Base-by-base conservation (phyloP, 768 basidiomycete genomes). In the Lanmaoa pseudosensibilis region DNA sequence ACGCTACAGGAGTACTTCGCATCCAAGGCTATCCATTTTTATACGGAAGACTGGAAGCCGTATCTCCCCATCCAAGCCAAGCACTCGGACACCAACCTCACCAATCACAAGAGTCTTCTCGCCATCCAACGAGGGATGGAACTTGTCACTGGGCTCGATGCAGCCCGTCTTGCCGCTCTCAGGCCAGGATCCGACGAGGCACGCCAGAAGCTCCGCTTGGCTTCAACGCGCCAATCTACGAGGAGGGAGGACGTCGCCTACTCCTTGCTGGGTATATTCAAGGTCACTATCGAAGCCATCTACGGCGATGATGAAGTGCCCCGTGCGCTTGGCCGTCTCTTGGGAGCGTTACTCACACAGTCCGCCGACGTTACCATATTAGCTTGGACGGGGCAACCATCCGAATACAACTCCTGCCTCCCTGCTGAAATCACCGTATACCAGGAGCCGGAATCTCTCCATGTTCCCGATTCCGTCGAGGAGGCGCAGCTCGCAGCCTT, bases 221-320 rank as follows among this genome's bases (percentile, higher is more conserved):
- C 68, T 27, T 65, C 69, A 6, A 43, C 1, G 2, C 57, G 69
- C 5, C 30, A n/a, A 3, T 62, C 70, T 12, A 63, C 59, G 4
- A 45, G 25, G 46, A 50, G 21, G 19, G 70, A 71, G 33, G 69
- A 71, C 25, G 32, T 49, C 1, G 65, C 67, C 13, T 70, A 71
- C 34, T 69, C 61, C 0, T 44, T 70, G 43, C 46, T 71, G 3
- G 68, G 66, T 25, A 57, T 69, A 7, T 60, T 70, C 39, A 46
- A 57, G 41, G 40, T 59, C 25, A 55, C 41, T 8, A 48, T 69
- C 6, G 52, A 55, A 19, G 32, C 65, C 10, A 46, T 52, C 32
- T 70, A 70, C 33, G 69, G 69, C 3, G 66, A 60, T 16, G 68
- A 65, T 12, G 55, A 60, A 45, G 46, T 8, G 2, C 50, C 50